These are phyloP conservation scores for Cavenderia fasciculata DNA, from an alignment of 78 protist species.

Conservation along the genomic window DNA sequence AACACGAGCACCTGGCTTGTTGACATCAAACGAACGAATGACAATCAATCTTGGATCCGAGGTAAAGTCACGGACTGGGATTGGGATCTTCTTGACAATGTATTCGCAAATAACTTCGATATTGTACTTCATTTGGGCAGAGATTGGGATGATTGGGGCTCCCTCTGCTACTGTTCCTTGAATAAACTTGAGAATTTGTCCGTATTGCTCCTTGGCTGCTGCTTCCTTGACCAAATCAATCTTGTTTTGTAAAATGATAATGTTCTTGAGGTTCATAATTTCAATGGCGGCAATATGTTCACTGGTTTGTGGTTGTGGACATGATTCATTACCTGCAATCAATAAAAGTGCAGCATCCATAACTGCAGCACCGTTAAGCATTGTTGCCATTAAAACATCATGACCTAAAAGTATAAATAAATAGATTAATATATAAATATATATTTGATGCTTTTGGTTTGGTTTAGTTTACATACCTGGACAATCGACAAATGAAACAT, in stretches of 20 bases:
- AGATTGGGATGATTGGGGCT: slow-evolving; percentile 99
- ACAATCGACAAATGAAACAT: slow-evolving; percentile 95
- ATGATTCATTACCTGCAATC: slow-evolving; percentile 98
- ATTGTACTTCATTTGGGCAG: slow-evolving; percentile 99
- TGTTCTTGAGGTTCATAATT: slow-evolving; percentile 97
- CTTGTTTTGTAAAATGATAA: slow-evolving; percentile 99
- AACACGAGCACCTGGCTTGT: slow-evolving; percentile 97
- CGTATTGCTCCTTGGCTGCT: slow-evolving; percentile 91
- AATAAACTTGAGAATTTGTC: slow-evolving; percentile 95
- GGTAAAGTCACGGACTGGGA: slow-evolving; percentile 98
- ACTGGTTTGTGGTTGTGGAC: slow-evolving; percentile 99
- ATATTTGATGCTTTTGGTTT: not conserved
- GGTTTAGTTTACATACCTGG: not conserved
- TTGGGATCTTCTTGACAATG: slow-evolving; percentile 94
- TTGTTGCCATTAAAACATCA: slow-evolving; percentile 99
- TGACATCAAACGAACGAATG: slow-evolving; percentile 99
- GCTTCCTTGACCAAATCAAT: slow-evolving; percentile 97
- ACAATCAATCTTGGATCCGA: slow-evolving; percentile 96
- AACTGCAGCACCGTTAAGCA: slow-evolving; percentile 99
- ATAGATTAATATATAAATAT: not conserved
- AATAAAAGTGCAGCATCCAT: slow-evolving; percentile 99
- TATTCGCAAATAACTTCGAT: slow-evolving; percentile 98
- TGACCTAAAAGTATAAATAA: too few relatives aligned
- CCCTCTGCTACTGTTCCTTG: slow-evolving; percentile 97
- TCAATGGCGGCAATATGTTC: slow-evolving; percentile 99